Percentiles rank a stretch among this genome's conserved stretches.
These are phyloP conservation scores for Dictyostelium brefeldianum DNA, from an alignment of 78 protist genomes.

Conservation along the genomic window DNA sequence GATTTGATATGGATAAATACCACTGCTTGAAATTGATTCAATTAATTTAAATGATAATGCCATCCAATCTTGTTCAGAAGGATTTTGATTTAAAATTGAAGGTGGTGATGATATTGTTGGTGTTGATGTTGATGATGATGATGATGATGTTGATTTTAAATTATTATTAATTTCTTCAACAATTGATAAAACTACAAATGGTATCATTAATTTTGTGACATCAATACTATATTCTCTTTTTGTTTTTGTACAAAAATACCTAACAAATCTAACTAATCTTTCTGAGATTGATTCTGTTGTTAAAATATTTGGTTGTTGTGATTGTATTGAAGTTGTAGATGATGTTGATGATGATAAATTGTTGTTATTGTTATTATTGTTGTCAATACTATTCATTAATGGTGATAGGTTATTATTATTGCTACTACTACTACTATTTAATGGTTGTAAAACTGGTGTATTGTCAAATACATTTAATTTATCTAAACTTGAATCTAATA, in stretches of 20 bases:
- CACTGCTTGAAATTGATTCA: conserved; percentile 27
- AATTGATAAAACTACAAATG: conserved; percentile 53
- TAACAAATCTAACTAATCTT: conserved; percentile 34
- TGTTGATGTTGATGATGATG: background rate
- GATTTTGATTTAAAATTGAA: background rate
- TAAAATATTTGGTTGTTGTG: background rate
- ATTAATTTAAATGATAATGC: conserved; percentile 32
- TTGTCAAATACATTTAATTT: background rate
- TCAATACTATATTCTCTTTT: conserved; percentile 47
- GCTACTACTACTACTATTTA: background rate
- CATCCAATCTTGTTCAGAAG: conserved; percentile 65
- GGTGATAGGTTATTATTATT: background rate
- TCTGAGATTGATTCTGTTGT: conserved; percentile 18
- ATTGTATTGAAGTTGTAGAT: background rate
- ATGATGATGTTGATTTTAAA: background rate
- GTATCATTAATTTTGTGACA: conserved; percentile 38
- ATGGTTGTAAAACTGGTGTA: background rate
- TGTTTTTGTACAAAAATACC: conserved; percentile 34
- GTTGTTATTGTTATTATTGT: background rate
- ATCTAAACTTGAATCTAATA: background rate
- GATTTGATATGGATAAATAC: conserved; percentile 5
- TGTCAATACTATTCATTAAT: background rate
- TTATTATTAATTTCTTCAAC: conserved; percentile 41
- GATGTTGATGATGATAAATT: background rate
- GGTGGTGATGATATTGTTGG: background rate